Base-by-base conservation (phyloP, 345 rosid species). In the Hibiscus syriacus region DNA sequence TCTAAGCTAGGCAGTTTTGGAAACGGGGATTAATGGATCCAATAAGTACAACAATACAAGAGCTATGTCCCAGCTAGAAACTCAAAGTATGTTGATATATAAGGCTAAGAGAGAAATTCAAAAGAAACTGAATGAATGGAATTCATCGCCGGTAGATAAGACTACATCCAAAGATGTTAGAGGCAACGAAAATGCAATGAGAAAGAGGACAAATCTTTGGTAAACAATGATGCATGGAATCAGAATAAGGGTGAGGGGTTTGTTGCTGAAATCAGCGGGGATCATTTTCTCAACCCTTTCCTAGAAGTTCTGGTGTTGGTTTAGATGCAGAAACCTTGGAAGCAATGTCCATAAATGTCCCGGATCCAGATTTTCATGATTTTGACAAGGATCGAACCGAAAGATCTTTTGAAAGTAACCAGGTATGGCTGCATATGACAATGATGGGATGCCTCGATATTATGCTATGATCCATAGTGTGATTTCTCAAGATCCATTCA, bases 381-480 rank as follows among this genome's bases (percentile, higher is more conserved):
- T 86, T 89, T 73, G 83, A 89, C 74, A 79, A 80, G 76, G 87
- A 83, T 41, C 76, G 92, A 70, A 70, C 77, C n/a, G 96, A 86
- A 70, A 79, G 63, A 41, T 82, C 84, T 4, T 85, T 89, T 56
- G 75, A 56, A 5, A 83, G 75, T 12, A 75, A 76, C 67, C 87
- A 86, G 71, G 65, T 89, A 13, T 89, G 96, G 88, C 92, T 73
- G 83, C 77, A 27, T 89, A 78, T 63, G 92, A 89, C 46, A 65
- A 78, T 66, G 90, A 89, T 74, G 92, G 87, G 29, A 83, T 89
- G 96, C 96, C 92, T 29, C 80, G 92, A 52, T 80, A 80, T 41
- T 89, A 85, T 79, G 86, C 87, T 65, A 66, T 84, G 77, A 79
- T 89, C 68, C 77, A 82, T 10, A 72, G 75, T 27, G 80, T 86